Conservation (phyloP, 768 basidiomycete species). For the Boletus rubroflammeus region DNA sequence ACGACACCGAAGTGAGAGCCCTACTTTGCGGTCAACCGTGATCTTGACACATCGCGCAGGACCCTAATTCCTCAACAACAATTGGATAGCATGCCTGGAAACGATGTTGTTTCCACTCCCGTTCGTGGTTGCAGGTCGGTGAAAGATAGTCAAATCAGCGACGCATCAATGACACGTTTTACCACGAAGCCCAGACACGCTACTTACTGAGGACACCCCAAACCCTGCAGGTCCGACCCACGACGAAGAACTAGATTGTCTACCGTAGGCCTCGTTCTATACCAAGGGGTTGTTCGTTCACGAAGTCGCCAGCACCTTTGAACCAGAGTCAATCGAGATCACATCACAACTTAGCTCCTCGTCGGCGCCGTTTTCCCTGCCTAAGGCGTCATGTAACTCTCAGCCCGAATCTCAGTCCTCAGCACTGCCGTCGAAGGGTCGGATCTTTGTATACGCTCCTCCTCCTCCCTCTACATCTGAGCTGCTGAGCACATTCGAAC, state of each 20-base stretch:
- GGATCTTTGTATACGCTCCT: conserved; percentile 42
- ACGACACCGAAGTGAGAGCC: conserved; percentile 3
- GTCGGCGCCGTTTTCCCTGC: not conserved
- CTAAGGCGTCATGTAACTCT: conserved; percentile 20
- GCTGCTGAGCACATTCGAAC: conserved; percentile 42
- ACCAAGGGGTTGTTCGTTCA: not conserved
- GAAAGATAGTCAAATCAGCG: not conserved
- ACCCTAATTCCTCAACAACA: not conserved
- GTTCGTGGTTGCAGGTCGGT: conserved; percentile 12
- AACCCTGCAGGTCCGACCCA: not conserved
- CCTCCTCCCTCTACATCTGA: conserved; percentile 50
- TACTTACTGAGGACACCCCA: not conserved
- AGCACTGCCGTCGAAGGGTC: not conserved
- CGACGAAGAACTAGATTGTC: conserved; percentile 15
- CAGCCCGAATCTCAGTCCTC: conserved; percentile 4
- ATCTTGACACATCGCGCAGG: not conserved
- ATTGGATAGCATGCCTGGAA: not conserved
- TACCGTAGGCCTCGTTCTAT: conserved; percentile 15
- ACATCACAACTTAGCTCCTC: not conserved
- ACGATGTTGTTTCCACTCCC: not conserved
- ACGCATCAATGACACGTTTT: conserved; percentile 1
- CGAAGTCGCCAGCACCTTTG: conserved; percentile 11
- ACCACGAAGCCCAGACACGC: conserved; percentile 4
- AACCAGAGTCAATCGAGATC: conserved; percentile 6
- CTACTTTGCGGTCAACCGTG: not conserved